Evolutionary conservation across 352 stramenopile species (phyloP).

Genomic region (Pythium folliculosum): DNA sequence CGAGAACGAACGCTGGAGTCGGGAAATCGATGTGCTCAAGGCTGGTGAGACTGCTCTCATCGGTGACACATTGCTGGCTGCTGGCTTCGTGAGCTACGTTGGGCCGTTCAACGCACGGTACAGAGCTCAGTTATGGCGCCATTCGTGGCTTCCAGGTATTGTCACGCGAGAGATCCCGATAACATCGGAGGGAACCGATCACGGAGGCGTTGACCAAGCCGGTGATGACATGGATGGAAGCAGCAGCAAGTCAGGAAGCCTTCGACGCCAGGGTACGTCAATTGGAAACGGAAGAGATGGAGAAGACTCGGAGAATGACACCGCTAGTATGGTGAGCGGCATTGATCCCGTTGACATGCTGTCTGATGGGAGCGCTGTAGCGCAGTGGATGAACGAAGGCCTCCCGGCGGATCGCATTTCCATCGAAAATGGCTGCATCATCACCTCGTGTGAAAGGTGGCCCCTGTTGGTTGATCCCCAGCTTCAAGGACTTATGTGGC

Average conservation of each 20-base stretch:
- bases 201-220: conserved; percentile 6
- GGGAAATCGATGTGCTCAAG: conserved; percentile 84
- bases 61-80: conserved; percentile 86
- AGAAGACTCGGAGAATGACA: not conserved
- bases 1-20: conserved; percentile 89
- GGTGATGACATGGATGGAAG: not conserved
- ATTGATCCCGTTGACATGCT: conserved; percentile 89
- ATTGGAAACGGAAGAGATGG: conserved; percentile 1
- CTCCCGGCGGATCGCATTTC: conserved; percentile 90
- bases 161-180: conserved; percentile 87
- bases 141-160: conserved; percentile 89
- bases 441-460: conserved; percentile 87
- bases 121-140: conserved; percentile 79
- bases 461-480: conserved; percentile 91
- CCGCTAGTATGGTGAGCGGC: conserved; percentile 2
- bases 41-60: conserved; percentile 75
- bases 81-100: conserved; percentile 92
- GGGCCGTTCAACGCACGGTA: conserved; percentile 90
- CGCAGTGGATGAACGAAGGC: conserved; percentile 92
- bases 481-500: conserved; percentile 88
- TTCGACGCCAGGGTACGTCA: conserved; percentile 22
- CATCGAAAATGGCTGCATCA: conserved; percentile 92
- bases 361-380: conserved; percentile 79
- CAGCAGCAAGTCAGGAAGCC: not conserved
- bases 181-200: conserved; percentile 17